Conservation (phyloP, 768 basidiomycete species). For the Leucogyrophana mollusca region DNA sequence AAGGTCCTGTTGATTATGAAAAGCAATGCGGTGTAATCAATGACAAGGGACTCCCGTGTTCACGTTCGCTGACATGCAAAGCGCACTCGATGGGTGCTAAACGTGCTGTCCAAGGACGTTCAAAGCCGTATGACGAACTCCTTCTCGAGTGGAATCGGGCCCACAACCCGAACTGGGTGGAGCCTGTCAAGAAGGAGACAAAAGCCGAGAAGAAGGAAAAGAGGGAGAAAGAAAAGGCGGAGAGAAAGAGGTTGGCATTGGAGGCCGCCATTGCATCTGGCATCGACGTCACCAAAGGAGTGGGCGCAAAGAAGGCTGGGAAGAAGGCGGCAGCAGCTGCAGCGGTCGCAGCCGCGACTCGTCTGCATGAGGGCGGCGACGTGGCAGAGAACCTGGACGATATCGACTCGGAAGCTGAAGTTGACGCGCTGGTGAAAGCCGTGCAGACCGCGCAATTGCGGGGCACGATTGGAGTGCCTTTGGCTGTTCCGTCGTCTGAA, state of each 20-base stretch:
- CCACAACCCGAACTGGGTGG: slow-evolving; percentile 85
- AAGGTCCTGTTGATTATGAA: slow-evolving; percentile 88
- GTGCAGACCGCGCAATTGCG: slow-evolving; percentile 55
- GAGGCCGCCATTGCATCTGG: slow-evolving; percentile 70
- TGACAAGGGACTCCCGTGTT: slow-evolving; percentile 90
- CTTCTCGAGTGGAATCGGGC: slow-evolving; percentile 90
- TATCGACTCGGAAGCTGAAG: slow-evolving; percentile 81
- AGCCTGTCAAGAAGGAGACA: slow-evolving; percentile 82
- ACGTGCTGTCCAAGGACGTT: slow-evolving; percentile 85
- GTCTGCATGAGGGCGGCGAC: slow-evolving; percentile 57
- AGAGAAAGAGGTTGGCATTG: slow-evolving; percentile 73
- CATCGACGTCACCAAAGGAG: slow-evolving; percentile 41
- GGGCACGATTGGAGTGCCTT: slow-evolving; percentile 60
- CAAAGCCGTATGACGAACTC: slow-evolving; percentile 80
- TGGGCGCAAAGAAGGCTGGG: slow-evolving; percentile 53
- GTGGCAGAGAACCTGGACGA: slow-evolving; percentile 71
- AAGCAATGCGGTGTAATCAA: slow-evolving; percentile 97
- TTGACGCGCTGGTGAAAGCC: slow-evolving; percentile 69
- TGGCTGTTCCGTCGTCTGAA: slow-evolving; percentile 72
- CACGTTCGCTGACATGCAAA: slow-evolving; percentile 95
- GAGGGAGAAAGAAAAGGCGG: slow-evolving; percentile 75
- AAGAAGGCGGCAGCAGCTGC: slow-evolving; percentile 55
- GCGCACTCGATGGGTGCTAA: slow-evolving; percentile 98
- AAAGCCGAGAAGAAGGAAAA: slow-evolving; percentile 89
- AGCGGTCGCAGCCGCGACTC: slow-evolving; percentile 47